Conservation (phyloP, 129 eudicot genomes). For the Pulicaria dysenterica region DNA sequence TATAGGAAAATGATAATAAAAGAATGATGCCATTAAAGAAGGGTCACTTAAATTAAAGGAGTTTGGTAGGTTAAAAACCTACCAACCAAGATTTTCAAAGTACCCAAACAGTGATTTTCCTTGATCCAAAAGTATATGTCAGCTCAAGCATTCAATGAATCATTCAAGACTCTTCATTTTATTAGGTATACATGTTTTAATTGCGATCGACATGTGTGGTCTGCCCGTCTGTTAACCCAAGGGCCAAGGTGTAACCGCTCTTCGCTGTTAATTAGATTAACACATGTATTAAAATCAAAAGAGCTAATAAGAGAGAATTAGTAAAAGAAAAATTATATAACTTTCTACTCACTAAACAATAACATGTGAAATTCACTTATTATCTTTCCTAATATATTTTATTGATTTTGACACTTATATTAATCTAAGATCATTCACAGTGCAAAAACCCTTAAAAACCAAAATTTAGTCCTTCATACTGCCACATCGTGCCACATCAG, state of each 20-base stretch:
- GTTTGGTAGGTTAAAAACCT: slow-evolving; percentile 33
- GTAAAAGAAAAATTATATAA: no score
- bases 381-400: no score
- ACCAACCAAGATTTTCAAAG: slow-evolving; percentile 33
- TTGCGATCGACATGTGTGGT: neutral
- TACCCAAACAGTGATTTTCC: slow-evolving; percentile 14
- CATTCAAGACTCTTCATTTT: slow-evolving; percentile 18
- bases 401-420: no score
- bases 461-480: no score
- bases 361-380: no score
- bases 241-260: neutral
- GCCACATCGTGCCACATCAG: no score
- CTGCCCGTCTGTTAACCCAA: slow-evolving; percentile 15
- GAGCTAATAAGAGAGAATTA: no score
- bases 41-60: slow-evolving; percentile 21
- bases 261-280: no score
- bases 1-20: neutral
- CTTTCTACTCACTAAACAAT: no score
- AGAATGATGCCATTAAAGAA: neutral
- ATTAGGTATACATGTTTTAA: slow-evolving; percentile 33
- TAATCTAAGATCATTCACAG: no score
- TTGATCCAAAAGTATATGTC: slow-evolving; percentile 25
- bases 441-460: no score
- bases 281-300: no score
- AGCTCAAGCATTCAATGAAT: slow-evolving; percentile 35